Conservation (phyloP, 441 rosid species). For the Flueggea neowawraea region DNA sequence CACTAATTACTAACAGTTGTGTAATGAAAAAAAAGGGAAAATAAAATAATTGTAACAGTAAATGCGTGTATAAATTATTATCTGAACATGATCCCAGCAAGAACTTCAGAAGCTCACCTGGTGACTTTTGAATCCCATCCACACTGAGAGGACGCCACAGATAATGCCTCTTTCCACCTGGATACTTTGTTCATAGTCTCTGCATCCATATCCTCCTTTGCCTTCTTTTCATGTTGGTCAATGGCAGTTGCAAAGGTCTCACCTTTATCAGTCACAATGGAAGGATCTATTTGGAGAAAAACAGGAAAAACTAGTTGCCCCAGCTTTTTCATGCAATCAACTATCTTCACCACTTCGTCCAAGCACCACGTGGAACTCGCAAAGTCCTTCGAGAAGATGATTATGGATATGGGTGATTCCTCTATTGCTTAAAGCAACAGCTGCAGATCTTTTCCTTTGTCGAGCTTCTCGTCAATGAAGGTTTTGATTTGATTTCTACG, state of each 20-base stretch:
- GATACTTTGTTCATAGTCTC: too few relatives aligned
- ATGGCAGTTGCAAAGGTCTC: neutral
- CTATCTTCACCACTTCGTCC: constrained; percentile 5
- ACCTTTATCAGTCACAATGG: neutral
- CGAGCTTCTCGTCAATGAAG: constrained; percentile 3
- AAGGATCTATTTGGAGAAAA: neutral
- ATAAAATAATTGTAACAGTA: too few relatives aligned
- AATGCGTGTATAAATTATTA: too few relatives aligned
- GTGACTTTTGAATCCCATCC: too few relatives aligned
- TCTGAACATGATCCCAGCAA: too few relatives aligned
- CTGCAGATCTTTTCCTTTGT: neutral
- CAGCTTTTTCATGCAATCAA: neutral
- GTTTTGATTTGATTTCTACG: neutral
- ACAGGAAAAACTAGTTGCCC: neutral
- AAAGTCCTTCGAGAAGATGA: constrained; percentile 3
- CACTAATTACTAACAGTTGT: too few relatives aligned
- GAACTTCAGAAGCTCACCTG: too few relatives aligned
- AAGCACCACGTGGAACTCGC: neutral
- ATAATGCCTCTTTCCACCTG: too few relatives aligned
- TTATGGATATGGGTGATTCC: neutral
- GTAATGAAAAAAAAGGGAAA: too few relatives aligned
- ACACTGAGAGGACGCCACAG: too few relatives aligned
- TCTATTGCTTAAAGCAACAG: neutral
- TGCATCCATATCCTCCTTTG: too few relatives aligned
- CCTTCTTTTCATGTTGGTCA: neutral